A percentile compares a stretch with the other conserved stretches of the same genome.
Conservation (phyloP, 1,139 yeast genomes). For the Magnusiomyces ingens region DNA sequence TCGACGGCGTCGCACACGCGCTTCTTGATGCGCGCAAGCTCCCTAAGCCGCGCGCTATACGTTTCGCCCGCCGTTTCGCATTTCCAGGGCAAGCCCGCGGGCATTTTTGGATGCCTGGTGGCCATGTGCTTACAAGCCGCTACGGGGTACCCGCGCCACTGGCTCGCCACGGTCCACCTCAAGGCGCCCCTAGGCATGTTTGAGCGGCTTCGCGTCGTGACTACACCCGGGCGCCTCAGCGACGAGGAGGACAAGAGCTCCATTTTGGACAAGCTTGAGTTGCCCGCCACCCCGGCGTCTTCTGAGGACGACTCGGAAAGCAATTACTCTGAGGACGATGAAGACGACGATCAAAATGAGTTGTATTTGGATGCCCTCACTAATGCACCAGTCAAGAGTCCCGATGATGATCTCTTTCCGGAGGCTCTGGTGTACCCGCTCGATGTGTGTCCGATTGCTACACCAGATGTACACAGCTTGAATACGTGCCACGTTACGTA, state of each 20-base stretch:
- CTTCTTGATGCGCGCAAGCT: constrained; percentile 18
- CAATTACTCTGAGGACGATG: background rate
- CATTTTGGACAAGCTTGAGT: too few relatives aligned
- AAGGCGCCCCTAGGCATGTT: too few relatives aligned
- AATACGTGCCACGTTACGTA: constrained; percentile 17
- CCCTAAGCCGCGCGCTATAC: constrained; percentile 15
- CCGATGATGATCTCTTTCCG: background rate
- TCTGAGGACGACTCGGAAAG: background rate
- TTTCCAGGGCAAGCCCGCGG: constrained; percentile 12
- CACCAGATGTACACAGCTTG: constrained; percentile 21
- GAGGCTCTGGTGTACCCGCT: constrained; percentile 12
- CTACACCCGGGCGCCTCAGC: too few relatives aligned
- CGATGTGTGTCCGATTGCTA: constrained; percentile 18
- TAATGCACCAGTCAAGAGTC: background rate
- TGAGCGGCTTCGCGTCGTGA: too few relatives aligned
- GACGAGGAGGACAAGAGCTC: too few relatives aligned
- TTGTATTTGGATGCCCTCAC: too few relatives aligned
- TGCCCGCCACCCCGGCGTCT: background rate
- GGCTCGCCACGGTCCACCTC: too few relatives aligned
- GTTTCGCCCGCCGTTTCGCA: constrained; percentile 22
- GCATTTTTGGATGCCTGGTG: constrained; percentile 16
- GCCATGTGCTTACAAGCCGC: constrained; percentile 20
- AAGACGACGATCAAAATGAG: constrained; percentile 4
- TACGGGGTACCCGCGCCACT: constrained; percentile 9
- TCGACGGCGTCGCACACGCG: constrained; percentile 21